Base-by-base conservation (phyloP, 1,284 basidiomycete species). In the Ceratobasidium sp. region DNA sequence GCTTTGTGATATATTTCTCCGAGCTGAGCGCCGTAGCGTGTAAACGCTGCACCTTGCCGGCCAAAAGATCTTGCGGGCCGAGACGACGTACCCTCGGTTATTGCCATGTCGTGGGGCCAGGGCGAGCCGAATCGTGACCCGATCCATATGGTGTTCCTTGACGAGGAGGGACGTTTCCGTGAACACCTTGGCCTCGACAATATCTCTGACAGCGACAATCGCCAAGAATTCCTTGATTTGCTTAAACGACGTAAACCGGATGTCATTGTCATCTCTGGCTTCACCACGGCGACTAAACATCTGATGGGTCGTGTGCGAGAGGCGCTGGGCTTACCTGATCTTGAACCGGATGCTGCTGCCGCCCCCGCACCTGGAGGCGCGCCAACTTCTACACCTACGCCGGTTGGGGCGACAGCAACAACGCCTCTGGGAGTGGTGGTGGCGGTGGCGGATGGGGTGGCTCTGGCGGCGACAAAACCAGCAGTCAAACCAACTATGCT, bases 71-170 rank as follows among this genome's bases (percentile, higher is more conserved):
- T 74, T 4, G 70, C 64, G 26, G 70, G 70, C 7, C 85, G 87
- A 4, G 88, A 90, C 38, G 92, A 95, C 65, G 90, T 90, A 0
- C 92, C 96, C 0, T 92, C 94, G 7, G 96, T 99, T 3, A 88
- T 99, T 52, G 95, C 97, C 4, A 86, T 98, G 78, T 98, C 97
- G 3, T 96, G 96, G 90, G 98, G 98, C 62, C 93, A 94, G 83
- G 98, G 98, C 69, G 96, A 98, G 81, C 95, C 95, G 54, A 92
- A 94, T 81, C 94, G 93, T 82, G 97, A 99, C 84, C 92, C 93
- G 1, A 94, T 98, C 78, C 91, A 92, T 44, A 87, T 95, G 46
- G 93, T 98, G 73, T 94, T 93, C 85, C 84, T 99, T 70, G 97
- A 99, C 83, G 91, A 95, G 80, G 91, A 91, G 64, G 97, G 97